A percentile compares a stretch with the other conserved stretches of the same genome.
Evolutionary conservation across 2,329 filamentous ascomycete species (phyloP).

Genomic region (Thielaviopsis ethacetica): DNA sequence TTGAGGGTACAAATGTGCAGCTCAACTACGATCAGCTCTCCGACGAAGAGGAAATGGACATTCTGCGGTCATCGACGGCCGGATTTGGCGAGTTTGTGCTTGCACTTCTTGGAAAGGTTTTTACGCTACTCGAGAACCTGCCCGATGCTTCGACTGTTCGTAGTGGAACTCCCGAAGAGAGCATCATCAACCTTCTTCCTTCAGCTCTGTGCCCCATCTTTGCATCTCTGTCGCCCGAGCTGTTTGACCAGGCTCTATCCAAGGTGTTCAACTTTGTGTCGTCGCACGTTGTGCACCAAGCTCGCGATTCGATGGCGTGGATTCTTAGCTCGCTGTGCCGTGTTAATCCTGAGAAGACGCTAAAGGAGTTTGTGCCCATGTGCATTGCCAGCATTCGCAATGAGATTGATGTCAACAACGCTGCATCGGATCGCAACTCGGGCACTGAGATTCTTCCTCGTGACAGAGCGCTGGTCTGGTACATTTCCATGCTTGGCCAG

Average conservation of each 20-base stretch:
- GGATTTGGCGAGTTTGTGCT: slow-evolving; percentile 86
- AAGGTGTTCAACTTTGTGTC: slow-evolving; percentile 87
- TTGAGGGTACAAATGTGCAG: slow-evolving; percentile 67
- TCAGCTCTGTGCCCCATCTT: slow-evolving; percentile 83
- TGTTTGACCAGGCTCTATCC: slow-evolving; percentile 81
- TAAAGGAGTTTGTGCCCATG: slow-evolving; percentile 82
- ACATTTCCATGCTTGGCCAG: slow-evolving; percentile 95
- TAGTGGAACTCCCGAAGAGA: slow-evolving; percentile 86
- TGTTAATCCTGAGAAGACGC: slow-evolving; percentile 80
- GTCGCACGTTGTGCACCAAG: slow-evolving; percentile 91
- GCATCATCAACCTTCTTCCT: slow-evolving; percentile 87
- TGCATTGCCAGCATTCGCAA: slow-evolving; percentile 82
- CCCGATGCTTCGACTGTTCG: slow-evolving; percentile 79
- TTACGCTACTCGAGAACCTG: slow-evolving; percentile 86
- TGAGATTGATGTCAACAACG: slow-evolving; percentile 93
- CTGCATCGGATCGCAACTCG: slow-evolving; percentile 84
- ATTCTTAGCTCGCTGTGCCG: slow-evolving; percentile 95
- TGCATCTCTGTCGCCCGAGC: slow-evolving; percentile 75
- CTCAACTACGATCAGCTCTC: slow-evolving; percentile 75
- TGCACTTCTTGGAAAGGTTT: slow-evolving; percentile 82
- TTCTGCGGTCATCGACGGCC: slow-evolving; percentile 84
- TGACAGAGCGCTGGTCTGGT: slow-evolving; percentile 88
- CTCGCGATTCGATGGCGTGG: slow-evolving; percentile 94
- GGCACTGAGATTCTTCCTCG: slow-evolving; percentile 85
- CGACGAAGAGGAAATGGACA: slow-evolving; percentile 73